A percentile compares a stretch with the other conserved stretches of the same genome.
phyloP scores from a whole-genome alignment of 352 stramenopile species.

The Aphanomyces astaci region DNA sequence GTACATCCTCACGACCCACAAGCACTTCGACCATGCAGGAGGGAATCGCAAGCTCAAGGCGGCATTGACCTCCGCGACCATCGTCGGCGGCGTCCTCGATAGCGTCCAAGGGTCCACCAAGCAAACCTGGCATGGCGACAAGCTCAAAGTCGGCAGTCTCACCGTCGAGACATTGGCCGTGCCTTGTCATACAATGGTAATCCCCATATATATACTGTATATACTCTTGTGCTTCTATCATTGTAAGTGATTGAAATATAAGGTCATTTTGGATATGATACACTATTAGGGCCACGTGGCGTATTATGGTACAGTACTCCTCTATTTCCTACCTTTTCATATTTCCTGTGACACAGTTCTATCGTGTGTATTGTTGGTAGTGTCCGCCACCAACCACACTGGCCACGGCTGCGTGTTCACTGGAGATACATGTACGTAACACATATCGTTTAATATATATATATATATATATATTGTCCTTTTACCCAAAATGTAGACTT shows the following conservation, averaged over 20 bases:
- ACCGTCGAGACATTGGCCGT: constrained; percentile 62
- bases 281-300: constrained; percentile 19
- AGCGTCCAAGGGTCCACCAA: constrained; percentile 45
- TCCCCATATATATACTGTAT: not conserved
- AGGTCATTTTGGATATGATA: too few species aligned
- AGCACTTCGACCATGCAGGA: constrained; percentile 86
- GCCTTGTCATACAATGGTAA: constrained; percentile 85
- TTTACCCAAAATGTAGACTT: too few species aligned
- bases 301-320: constrained; percentile 1
- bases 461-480: too few species aligned
- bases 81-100: constrained; percentile 70
- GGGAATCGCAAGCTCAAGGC: constrained; percentile 66
- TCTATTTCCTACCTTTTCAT: too few species aligned
- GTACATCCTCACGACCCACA: constrained; percentile 86
- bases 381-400: constrained; percentile 7
- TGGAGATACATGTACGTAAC: constrained; percentile 58
- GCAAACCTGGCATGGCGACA: constrained; percentile 54
- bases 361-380: not conserved
- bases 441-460: too few species aligned
- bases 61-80: constrained; percentile 31
- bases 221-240: too few species aligned
- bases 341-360: not conserved
- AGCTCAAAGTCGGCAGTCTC: constrained; percentile 54
- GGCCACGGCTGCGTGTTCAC: constrained; percentile 78
- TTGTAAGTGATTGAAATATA: too few species aligned